Conservation (phyloP, 345 rosid genomes). For the Salix viminalis region DNA sequence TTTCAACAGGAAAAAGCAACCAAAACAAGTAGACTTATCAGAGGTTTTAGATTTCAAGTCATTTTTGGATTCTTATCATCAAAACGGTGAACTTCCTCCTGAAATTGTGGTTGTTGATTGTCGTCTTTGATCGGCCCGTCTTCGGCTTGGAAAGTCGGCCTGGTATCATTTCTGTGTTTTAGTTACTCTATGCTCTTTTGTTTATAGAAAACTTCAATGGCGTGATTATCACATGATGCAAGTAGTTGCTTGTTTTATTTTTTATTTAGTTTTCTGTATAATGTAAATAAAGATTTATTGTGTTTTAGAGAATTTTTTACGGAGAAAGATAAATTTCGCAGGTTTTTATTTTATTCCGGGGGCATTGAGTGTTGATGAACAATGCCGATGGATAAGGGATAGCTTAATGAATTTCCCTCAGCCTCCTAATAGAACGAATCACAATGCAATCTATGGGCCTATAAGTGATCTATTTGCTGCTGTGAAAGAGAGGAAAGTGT, state of each 20-base stretch:
- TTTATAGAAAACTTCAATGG: neutral
- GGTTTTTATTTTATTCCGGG: constrained; percentile 82
- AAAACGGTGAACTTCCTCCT: constrained; percentile 42
- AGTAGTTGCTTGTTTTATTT: neutral
- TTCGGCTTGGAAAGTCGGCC: constrained; percentile 69
- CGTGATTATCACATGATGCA: neutral
- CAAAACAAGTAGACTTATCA: constrained; percentile 69
- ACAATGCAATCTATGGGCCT: constrained; percentile 79
- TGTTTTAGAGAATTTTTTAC: no score
- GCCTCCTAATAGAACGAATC: constrained; percentile 91
- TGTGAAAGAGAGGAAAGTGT: constrained; percentile 48
- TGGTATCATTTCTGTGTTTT: constrained; percentile 32
- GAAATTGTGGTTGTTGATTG: constrained; percentile 36
- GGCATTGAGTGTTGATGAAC: constrained; percentile 69
- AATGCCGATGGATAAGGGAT: constrained; percentile 80
- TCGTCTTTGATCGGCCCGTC: constrained; percentile 33
- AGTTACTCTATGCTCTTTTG: neutral
- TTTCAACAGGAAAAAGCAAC: constrained; percentile 62
- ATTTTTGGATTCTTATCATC: constrained; percentile 38
- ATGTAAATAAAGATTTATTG: no score
- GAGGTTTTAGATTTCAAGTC: constrained; percentile 62
- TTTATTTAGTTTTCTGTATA: neutral
- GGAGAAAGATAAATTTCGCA: constrained; percentile 13
- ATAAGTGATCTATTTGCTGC: constrained; percentile 55
- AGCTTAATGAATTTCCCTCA: constrained; percentile 65